Evolutionary conservation across 371 early-diverging fungal genomes (phyloP), one percentile per base, ranked within the genome.

Genomic region (Apophysomyces variabilis): DNA sequence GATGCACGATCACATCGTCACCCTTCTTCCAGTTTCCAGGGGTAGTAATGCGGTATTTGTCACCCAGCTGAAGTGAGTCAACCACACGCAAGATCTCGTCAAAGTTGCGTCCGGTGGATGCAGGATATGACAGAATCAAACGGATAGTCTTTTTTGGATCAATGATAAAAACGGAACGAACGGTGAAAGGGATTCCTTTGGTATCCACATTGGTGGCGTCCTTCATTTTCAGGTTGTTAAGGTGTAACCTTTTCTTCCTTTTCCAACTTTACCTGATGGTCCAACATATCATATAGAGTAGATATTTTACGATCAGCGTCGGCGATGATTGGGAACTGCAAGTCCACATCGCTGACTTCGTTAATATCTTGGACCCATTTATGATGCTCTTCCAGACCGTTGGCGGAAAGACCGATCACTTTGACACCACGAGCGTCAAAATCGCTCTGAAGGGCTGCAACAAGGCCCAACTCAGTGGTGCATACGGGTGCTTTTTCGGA

Each of bases 21-120:
- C 91, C 93, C 59, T 86, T 82, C 79, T 85, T 89, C 98, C 98
- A 98, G 84, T 95, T 91, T 68, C 92, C 96, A 14, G 98, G 98
- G 26, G 98, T 98, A 26, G 96, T 94, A 71, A 96, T 89, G 37
- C 90, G 89, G 75, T 92, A 82, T 69, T 84, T 84, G 76, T 98
- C 97, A 60, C 90, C 89, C 56, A 96, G 82, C 80, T 96, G 96
- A 61, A 98, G 83, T 32, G 95, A 92, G 79, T 98, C 98, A 46
- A 96, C 85, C 13, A 92, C 91, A 36, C 98, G 92, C 70, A 98
- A 75, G 74, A 97, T 90, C 85, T 98, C 97, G 71, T 94, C 90
- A 89, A 96, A 96, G 90, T 96, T 96, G 72, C 98, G 91, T 41
- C 98, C 98, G 68, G 89, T 89, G 26, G 91, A 88, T 41, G 94